A percentile compares a stretch with the other conserved stretches of the same genome.
phyloP scores from a whole-genome alignment of 2,329 filamentous ascomycete species.

The Botrytis hyacinthi region DNA sequence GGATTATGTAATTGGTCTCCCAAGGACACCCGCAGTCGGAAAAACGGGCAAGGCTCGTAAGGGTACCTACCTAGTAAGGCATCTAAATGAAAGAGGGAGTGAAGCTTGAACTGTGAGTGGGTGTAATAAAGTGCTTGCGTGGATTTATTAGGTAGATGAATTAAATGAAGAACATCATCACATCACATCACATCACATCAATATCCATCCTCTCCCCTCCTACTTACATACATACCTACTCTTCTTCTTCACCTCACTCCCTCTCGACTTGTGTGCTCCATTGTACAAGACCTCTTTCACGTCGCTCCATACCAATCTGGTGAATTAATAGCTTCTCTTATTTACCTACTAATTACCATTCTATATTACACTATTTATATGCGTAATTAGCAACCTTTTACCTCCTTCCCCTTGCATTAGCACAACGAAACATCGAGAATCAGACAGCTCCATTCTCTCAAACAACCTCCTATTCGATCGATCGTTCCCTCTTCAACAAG shows the following conservation, averaged over 20 bases:
- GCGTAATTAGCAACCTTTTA: background rate
- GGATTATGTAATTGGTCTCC: background rate
- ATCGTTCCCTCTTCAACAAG: slow-evolving; percentile 2
- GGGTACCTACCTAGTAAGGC: background rate
- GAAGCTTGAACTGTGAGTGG: background rate
- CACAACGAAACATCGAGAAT: background rate
- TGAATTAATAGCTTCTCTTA: background rate
- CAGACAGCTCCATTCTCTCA: background rate
- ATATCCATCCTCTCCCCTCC: background rate
- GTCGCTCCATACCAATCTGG: background rate
- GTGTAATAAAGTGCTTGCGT: background rate
- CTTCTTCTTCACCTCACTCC: background rate
- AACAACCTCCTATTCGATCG: background rate
- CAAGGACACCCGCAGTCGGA: too few species aligned
- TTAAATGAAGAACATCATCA: background rate
- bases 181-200: background rate
- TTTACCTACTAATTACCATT: background rate
- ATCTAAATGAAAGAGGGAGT: background rate
- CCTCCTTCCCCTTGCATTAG: slow-evolving; percentile 8
- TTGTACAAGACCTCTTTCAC: background rate
- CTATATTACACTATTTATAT: background rate
- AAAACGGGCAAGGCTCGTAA: too few species aligned
- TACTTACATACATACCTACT: background rate
- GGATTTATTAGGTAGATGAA: background rate
- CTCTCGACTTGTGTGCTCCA: background rate